Evolutionary conservation across 2,329 filamentous ascomycete species (phyloP).

Genomic region (Aspergillus thermomutatus): DNA sequence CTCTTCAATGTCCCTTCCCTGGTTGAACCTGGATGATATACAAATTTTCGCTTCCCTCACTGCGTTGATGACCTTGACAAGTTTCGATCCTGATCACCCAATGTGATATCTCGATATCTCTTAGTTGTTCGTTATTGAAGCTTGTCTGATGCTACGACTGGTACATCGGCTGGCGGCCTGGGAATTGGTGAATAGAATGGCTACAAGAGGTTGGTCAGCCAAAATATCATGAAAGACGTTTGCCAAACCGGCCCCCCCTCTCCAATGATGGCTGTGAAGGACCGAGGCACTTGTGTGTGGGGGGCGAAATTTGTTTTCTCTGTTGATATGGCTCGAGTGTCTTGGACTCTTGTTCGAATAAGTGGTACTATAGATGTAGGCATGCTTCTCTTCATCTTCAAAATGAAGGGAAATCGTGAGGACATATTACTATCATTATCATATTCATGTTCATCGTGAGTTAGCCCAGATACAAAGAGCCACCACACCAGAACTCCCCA

Average conservation of each 20-base stretch:
- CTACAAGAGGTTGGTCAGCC: too few species aligned
- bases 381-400: neutral
- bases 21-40: too few species aligned
- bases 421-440: neutral
- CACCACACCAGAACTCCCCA: neutral
- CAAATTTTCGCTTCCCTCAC: too few species aligned
- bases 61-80: neutral
- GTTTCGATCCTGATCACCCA: neutral
- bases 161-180: too few species aligned
- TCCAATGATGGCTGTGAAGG: too few species aligned
- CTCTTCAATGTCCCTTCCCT: too few species aligned
- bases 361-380: neutral
- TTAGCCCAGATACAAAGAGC: neutral
- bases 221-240: too few species aligned
- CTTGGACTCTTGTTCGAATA: neutral
- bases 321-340: neutral
- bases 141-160: too few species aligned
- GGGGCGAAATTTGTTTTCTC: neutral
- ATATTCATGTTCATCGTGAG: neutral
- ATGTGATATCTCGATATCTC: too few species aligned
- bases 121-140: too few species aligned
- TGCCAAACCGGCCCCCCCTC: too few species aligned
- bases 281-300: neutral
- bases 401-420: neutral
- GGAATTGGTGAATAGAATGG: too few species aligned